Conservation (phyloP, 768 basidiomycete genomes). For the Macrolepiota fuliginosa region DNA sequence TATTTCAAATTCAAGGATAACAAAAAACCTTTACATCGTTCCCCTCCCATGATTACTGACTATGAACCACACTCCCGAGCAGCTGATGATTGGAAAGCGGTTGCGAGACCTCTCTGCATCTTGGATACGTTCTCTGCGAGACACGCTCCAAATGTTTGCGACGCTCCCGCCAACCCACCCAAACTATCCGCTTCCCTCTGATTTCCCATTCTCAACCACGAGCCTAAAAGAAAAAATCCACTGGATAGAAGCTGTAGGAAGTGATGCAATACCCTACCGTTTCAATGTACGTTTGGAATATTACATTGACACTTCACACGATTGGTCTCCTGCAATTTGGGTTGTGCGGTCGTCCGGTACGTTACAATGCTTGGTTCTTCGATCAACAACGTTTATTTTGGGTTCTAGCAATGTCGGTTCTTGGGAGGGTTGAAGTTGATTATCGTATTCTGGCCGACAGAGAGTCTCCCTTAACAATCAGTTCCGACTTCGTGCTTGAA, state of each 20-base stretch:
- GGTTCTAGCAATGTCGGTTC: not conserved
- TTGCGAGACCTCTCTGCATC: slow-evolving; percentile 6
- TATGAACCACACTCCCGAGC: slow-evolving; percentile 9
- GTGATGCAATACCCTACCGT: not conserved
- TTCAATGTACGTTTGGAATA: slow-evolving; percentile 5
- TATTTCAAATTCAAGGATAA: not conserved
- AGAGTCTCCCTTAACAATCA: not conserved
- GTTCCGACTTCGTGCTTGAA: slow-evolving; percentile 8
- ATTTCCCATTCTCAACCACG: slow-evolving; percentile 7
- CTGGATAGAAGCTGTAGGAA: slow-evolving; percentile 3
- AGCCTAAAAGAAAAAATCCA: slow-evolving; percentile 1
- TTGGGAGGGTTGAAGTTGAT: slow-evolving; percentile 5
- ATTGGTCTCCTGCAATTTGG: slow-evolving; percentile 8
- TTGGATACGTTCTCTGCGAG: slow-evolving; percentile 6
- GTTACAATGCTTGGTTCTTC: not conserved
- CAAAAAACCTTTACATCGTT: not conserved
- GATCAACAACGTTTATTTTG: not conserved
- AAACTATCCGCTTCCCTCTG: slow-evolving; percentile 1
- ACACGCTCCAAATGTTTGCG: slow-evolving; percentile 6
- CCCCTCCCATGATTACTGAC: slow-evolving; percentile 6
- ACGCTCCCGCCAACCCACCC: not conserved
- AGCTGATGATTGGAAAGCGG: slow-evolving; percentile 8
- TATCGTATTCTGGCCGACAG: not conserved
- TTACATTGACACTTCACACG: not conserved
- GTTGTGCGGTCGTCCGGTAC: not conserved